These are phyloP conservation scores for Phaeosphaeriaceae sp. DNA, from an alignment of 2,329 filamentous ascomycete species.

Conservation along the genomic window DNA sequence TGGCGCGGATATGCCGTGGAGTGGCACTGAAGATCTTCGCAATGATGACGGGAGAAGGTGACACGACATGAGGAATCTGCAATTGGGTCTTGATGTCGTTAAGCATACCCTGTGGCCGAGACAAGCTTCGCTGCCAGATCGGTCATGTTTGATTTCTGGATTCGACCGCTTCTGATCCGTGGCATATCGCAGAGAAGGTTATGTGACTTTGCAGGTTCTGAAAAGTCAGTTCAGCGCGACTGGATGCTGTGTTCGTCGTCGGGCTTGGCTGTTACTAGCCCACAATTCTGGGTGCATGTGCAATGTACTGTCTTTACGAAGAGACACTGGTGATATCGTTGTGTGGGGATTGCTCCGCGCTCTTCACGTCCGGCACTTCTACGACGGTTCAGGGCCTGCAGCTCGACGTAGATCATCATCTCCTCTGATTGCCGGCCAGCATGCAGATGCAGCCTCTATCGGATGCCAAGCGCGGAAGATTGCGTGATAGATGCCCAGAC, in stretches of 20 bases:
- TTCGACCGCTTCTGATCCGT: not conserved
- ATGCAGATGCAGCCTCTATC: constrained; percentile 5
- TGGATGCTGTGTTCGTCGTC: not conserved
- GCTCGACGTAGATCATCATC: constrained; percentile 3
- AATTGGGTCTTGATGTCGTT: constrained; percentile 19
- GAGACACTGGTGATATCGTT: constrained; percentile 1
- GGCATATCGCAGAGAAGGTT: not conserved
- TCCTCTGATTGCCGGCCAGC: constrained; percentile 7
- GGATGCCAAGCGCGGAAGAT: constrained; percentile 33
- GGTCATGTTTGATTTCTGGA: not conserved
- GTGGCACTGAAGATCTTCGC: constrained; percentile 4
- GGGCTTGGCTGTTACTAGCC: not conserved
- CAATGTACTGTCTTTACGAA: constrained; percentile 13
- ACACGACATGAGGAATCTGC: constrained; percentile 5
- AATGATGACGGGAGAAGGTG: constrained; percentile 5
- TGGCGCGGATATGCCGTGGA: constrained; percentile 25
- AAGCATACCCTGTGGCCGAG: constrained; percentile 15
- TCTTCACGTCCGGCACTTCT: not conserved
- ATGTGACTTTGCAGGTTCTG: not conserved
- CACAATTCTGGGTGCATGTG: not conserved
- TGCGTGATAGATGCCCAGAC: constrained; percentile 15
- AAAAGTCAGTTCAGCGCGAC: no score
- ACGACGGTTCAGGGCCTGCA: not conserved
- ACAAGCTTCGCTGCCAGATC: not conserved
- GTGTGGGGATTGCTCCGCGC: not conserved